A percentile compares a stretch with the other conserved stretches of the same genome.
phyloP scores from a whole-genome alignment of 345 rosid genomes.

The Turritis glabra region DNA sequence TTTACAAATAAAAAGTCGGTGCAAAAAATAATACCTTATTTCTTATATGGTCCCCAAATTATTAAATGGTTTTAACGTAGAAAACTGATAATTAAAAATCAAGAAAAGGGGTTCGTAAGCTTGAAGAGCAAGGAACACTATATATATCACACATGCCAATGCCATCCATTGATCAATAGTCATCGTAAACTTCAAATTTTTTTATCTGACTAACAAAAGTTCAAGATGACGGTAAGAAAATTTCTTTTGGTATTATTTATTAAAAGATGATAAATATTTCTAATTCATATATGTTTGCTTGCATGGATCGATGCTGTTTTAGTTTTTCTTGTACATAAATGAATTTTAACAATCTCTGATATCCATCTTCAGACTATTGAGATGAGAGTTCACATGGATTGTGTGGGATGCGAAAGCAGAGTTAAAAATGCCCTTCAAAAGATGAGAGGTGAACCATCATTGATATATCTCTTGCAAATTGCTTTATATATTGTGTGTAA shows the following conservation, averaged over 20 bases:
- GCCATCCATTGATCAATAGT: slow-evolving; percentile 24
- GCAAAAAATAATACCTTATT: slow-evolving; percentile 21
- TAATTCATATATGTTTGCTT: not conserved
- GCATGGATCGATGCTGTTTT: not conserved
- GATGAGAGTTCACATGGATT: slow-evolving; percentile 90
- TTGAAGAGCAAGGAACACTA: slow-evolving; percentile 24
- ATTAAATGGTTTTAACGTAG: not conserved
- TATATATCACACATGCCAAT: slow-evolving; percentile 19
- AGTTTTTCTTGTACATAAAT: not conserved
- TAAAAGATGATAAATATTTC: not conserved
- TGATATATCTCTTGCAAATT: not conserved
- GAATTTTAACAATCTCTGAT: not conserved
- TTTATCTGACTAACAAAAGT: slow-evolving; percentile 14
- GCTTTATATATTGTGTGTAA: not conserved
- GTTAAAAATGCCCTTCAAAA: slow-evolving; percentile 63
- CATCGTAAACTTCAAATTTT: slow-evolving; percentile 14
- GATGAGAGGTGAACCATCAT: slow-evolving; percentile 54
- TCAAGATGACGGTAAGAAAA: slow-evolving; percentile 38
- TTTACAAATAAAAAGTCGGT: slow-evolving; percentile 38
- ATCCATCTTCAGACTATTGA: slow-evolving; percentile 55
- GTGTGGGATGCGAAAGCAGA: slow-evolving; percentile 77
- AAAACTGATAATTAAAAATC: not conserved
- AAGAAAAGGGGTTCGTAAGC: slow-evolving; percentile 6
- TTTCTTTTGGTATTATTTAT: not conserved
- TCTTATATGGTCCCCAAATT: not conserved